phyloP scores from a whole-genome alignment of 1,284 basidiomycete genomes.

The Retiboletus fuscus region DNA sequence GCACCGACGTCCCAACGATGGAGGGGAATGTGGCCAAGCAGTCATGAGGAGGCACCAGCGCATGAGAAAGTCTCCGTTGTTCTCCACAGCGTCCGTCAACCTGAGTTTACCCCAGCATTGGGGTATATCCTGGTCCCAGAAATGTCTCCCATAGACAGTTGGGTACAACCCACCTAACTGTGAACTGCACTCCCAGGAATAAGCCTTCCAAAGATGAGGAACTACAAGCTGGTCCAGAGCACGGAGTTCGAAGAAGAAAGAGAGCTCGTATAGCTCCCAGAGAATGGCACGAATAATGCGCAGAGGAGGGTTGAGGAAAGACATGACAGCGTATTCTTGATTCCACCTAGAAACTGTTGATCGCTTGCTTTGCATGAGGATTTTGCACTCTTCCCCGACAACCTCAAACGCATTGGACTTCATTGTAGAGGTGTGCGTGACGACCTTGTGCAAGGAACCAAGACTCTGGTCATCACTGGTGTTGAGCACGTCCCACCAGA shows the following conservation, averaged over 20 bases:
- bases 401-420: no score
- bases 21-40: neutral
- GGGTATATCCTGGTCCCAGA: neutral
- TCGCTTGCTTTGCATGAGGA: no score
- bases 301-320: neutral
- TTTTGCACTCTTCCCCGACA: no score
- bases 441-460: no score
- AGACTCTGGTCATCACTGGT: no score
- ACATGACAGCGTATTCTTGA: no score
- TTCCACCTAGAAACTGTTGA: no score
- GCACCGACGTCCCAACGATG: neutral
- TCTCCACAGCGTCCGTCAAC: conserved; percentile 1
- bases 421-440: no score
- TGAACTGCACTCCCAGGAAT: neutral
- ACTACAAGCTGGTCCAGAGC: neutral
- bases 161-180: neutral
- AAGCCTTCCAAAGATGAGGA: neutral
- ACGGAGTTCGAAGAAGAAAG: neutral
- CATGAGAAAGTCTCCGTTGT: neutral
- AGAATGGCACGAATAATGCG: neutral
- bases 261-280: neutral
- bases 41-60: neutral
- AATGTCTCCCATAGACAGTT: neutral
- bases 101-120: neutral
- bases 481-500: no score